Percentiles rank a stretch among this genome's conserved stretches.
These are phyloP conservation scores for Cercospora brassicicola DNA, from an alignment of 2,329 filamentous ascomycete species.

Conservation along the genomic window DNA sequence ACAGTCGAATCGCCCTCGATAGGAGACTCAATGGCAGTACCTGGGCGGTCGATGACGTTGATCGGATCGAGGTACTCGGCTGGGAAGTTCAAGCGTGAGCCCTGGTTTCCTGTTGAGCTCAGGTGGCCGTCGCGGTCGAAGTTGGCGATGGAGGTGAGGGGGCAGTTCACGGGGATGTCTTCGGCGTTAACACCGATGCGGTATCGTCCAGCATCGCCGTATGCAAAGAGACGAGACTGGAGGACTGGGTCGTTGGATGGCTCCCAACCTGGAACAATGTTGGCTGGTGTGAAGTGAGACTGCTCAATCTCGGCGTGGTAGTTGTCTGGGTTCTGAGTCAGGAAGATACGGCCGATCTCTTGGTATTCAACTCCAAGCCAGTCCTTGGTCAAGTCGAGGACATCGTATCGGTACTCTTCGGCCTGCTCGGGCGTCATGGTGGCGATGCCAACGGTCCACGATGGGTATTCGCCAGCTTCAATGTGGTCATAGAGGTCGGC, in stretches of 20 bases:
- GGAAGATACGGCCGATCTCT: slow-evolving; percentile 50
- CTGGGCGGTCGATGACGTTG: slow-evolving; percentile 30
- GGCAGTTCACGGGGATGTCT: slow-evolving; percentile 52
- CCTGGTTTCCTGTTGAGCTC: slow-evolving; percentile 28
- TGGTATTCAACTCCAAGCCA: slow-evolving; percentile 53
- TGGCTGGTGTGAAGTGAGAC: slow-evolving; percentile 54
- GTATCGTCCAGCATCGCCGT: slow-evolving; percentile 51
- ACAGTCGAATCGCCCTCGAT: slow-evolving; percentile 25
- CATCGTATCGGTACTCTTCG: slow-evolving; percentile 54
- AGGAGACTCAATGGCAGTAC: slow-evolving; percentile 28
- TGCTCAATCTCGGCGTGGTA: slow-evolving; percentile 55
- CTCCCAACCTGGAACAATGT: slow-evolving; percentile 55
- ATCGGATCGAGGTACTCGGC: slow-evolving; percentile 33
- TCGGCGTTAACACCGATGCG: slow-evolving; percentile 55
- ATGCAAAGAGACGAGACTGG: slow-evolving; percentile 54
- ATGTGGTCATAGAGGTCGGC: slow-evolving; percentile 48
- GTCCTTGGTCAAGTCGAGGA: slow-evolving; percentile 57
- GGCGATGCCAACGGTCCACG: slow-evolving; percentile 50
- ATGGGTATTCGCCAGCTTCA: slow-evolving; percentile 44
- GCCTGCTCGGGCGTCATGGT: slow-evolving; percentile 51
- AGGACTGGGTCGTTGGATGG: slow-evolving; percentile 52
- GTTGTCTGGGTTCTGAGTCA: slow-evolving; percentile 58
- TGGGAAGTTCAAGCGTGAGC: slow-evolving; percentile 32
- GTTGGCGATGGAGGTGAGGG: slow-evolving; percentile 41
- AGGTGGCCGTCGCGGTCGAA: slow-evolving; percentile 38